A percentile compares a stretch with the other conserved stretches of the same genome.
Conservation (phyloP, 1,284 basidiomycete species). For the Sporisorium sorghi region DNA sequence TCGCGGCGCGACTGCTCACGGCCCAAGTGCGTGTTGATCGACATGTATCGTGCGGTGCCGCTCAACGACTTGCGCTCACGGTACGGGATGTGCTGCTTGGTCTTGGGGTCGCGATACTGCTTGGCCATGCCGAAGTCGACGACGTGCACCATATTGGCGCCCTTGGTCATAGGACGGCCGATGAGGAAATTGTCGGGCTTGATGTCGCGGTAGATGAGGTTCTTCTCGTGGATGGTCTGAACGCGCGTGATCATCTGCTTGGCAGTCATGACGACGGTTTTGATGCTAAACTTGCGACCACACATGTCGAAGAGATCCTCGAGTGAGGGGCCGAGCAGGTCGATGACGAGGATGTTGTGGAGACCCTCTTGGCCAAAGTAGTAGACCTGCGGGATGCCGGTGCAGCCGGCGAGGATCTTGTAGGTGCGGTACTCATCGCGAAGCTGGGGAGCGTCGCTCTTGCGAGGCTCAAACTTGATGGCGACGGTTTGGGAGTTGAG, state of each 20-base stretch:
- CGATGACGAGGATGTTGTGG: slow-evolving; percentile 96
- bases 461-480: slow-evolving; percentile 98
- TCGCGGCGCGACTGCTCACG: slow-evolving; percentile 94
- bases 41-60: slow-evolving; percentile 93
- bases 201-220: slow-evolving; percentile 96
- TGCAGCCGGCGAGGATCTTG: slow-evolving; percentile 90
- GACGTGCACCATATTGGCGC: slow-evolving; percentile 83
- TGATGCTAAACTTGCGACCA: slow-evolving; percentile 90
- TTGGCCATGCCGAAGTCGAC: slow-evolving; percentile 99
- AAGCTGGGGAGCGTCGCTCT: slow-evolving; percentile 94
- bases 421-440: slow-evolving; percentile 97
- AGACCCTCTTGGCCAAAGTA: slow-evolving; percentile 98
- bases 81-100: slow-evolving; percentile 96
- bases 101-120: slow-evolving; percentile 95
- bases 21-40: slow-evolving; percentile 94
- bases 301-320: slow-evolving; percentile 98
- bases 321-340: slow-evolving; percentile 89
- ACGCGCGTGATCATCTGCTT: slow-evolving; percentile 86
- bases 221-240: slow-evolving; percentile 95
- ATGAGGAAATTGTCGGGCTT: slow-evolving; percentile 98
- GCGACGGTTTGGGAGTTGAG: slow-evolving; percentile 95
- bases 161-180: slow-evolving; percentile 88
- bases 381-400: slow-evolving; percentile 96
- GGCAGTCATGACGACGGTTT: slow-evolving; percentile 96
- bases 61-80: slow-evolving; percentile 92